These are phyloP conservation scores for Penicillium janthinellum DNA, from an alignment of 2,329 filamentous ascomycete genomes.

Conservation along the genomic window DNA sequence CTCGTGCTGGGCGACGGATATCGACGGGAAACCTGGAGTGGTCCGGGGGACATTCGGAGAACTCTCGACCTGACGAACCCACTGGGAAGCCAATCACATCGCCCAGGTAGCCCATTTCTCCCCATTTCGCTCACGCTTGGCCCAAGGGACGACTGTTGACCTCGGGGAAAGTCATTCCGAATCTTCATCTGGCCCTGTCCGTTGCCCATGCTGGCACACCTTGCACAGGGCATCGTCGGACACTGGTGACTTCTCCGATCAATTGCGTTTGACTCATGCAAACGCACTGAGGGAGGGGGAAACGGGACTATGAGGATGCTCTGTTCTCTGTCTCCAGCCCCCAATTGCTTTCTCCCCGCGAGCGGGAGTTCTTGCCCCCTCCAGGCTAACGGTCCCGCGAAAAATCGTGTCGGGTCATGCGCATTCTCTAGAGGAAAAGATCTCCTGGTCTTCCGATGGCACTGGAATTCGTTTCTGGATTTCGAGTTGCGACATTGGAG, in stretches of 20 bases:
- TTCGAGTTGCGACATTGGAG: neutral
- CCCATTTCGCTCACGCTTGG: neutral
- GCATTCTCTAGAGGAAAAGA: slow-evolving; percentile 26
- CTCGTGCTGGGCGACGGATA: slow-evolving; percentile 16
- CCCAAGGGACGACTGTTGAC: slow-evolving; percentile 4
- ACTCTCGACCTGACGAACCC: slow-evolving; percentile 21
- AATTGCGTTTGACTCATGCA: slow-evolving; percentile 5
- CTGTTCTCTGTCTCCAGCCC: neutral
- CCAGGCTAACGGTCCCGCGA: slow-evolving; percentile 1
- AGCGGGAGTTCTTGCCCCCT: neutral
- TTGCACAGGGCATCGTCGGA: too few relatives aligned
- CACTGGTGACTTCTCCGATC: neutral
- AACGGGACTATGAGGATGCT: neutral
- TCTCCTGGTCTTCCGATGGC: slow-evolving; percentile 15
- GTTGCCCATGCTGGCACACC: neutral
- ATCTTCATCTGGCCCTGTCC: neutral
- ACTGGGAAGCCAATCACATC: slow-evolving; percentile 7
- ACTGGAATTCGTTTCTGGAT: neutral
- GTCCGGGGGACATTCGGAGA: slow-evolving; percentile 28
- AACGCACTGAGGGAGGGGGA: neutral
- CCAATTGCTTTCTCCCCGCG: neutral
- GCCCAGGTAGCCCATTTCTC: neutral
- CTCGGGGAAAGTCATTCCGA: slow-evolving; percentile 25
- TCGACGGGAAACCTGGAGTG: slow-evolving; percentile 21
- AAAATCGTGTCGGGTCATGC: slow-evolving; percentile 20